Evolutionary conservation across 2,329 filamentous ascomycete species (phyloP), one percentile per base, ranked within the genome.

Genomic region (Emergomyces pasteurianus): DNA sequence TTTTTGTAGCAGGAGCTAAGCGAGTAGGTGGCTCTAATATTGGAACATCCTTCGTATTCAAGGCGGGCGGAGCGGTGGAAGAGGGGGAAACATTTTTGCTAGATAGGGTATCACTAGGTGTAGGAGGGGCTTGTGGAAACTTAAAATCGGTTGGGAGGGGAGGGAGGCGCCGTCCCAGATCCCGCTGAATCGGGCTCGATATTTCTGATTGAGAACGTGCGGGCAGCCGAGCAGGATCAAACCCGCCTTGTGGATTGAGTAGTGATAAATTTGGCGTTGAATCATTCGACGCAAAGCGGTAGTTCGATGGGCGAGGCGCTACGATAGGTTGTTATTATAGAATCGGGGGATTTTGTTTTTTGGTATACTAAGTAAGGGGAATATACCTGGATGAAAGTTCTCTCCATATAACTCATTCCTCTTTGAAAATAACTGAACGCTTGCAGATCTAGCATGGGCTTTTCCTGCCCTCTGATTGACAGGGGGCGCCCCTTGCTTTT

Each of bases 401-500:
- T 74, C 75, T 59, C 75, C 75, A 66, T 74, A 74, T 38, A 72
- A 68, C 60, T 74, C 74, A 61, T 73, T 70, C 63, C 74, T 74
- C 63, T 79, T 79, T 54, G 85, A 78, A 64, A 84, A 71, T 65
- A 92, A 87, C 72, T 95, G 91, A 62, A 95, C 76, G 77, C 91
- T 96, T 28, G 89, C 84, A 43, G 90, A 90, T 58, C 91, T 82
- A 55, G 81, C 84, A 77, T 96, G 91, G 4, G 86, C 83, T 67
- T 84, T 84, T 21, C 69, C 71, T 23, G 83, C 81, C 58, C 83
- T 80, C 58, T 80, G 74, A 66, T 77, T 73, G 60, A 70, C 71
- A 46, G 64, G 70, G 21, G 68, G 70, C 60, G 65, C 65, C n/a
- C 67, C 71, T 43, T 68, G 69, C 73, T 69, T 60, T 34, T 81